Evolutionary conservation across 129 eudicot species (phyloP), one percentile per base, ranked within the genome.

Genomic region (Centella asiatica): DNA sequence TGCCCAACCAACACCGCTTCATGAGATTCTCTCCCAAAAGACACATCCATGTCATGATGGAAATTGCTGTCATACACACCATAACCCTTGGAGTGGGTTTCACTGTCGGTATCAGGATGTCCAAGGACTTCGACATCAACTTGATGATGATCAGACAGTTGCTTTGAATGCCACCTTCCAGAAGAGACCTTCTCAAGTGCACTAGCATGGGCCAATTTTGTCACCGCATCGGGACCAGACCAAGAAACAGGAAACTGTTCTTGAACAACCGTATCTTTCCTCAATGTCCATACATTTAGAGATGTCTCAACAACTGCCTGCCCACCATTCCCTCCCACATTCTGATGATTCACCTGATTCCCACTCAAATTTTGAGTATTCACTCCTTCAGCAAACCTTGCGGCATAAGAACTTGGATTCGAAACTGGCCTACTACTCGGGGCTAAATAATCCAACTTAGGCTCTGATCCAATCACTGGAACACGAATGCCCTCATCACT

Each of bases 121-220:
- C 78, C 68, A 62, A 85, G 69, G 3, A 78, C 84, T 74, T 86
- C 99, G 27, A 79, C 80, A 58, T 87, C 96, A 33, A 72, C 70
- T 57, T 37, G 86, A 58, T 75, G 68, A 50, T 71, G 62, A 29
- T 62, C 33, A 24, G 69, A 11, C 7, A 33, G 66, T 56, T 81
- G 89, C 63, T 84, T 92, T 6, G 95, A 82, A 59, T 80, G 89
- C 99, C 99, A 93, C 56, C 96, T 75, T 18, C 96, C 99, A 7
- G 96, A 93, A 45, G 96, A 77, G 14, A 93, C 85, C 77, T 93
- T 81, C 68, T 93, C 96, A 19, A 93, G 80, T 12, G 99, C 96
- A 76, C 99, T 88, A 9, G 99, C 96, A 66, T 87, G 96, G 14
- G 96, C 88, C 64, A 93, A 66, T 72, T 93, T 87, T 2, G 81